These are phyloP conservation scores for Amanita fuliginea DNA, from an alignment of 768 basidiomycete genomes.

Conservation along the genomic window DNA sequence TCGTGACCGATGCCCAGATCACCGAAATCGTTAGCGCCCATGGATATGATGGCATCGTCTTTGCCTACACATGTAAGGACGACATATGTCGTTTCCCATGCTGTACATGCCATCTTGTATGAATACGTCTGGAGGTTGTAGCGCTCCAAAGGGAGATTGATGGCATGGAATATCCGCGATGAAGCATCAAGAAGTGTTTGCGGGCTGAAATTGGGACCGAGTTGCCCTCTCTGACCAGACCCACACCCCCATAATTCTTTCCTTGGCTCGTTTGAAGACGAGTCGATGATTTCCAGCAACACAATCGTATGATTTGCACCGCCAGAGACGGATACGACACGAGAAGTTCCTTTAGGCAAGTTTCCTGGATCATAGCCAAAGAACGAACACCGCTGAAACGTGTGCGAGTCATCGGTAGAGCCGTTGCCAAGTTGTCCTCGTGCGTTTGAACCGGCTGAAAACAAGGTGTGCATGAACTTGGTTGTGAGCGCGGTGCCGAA, in stretches of 20 bases:
- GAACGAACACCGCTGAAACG: constrained; percentile 32
- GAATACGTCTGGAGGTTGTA: constrained; percentile 29
- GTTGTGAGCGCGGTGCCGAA: no score
- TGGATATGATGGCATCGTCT: constrained; percentile 53
- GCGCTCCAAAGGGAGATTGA: constrained; percentile 28
- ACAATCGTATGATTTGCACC: constrained; percentile 77
- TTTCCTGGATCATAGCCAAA: constrained; percentile 14
- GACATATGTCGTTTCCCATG: constrained; percentile 82
- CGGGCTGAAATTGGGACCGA: constrained; percentile 31
- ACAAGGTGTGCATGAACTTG: constrained; percentile 15
- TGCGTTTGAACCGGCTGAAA: constrained; percentile 39
- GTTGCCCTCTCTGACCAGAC: constrained; percentile 59
- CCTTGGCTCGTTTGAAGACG: neutral
- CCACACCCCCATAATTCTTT: constrained; percentile 66
- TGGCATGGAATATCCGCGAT: constrained; percentile 32
- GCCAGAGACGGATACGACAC: constrained; percentile 42
- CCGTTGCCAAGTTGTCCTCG: constrained; percentile 40
- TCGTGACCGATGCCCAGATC: constrained; percentile 51
- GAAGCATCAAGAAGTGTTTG: constrained; percentile 6
- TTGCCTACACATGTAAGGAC: constrained; percentile 35
- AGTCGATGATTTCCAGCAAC: constrained; percentile 30
- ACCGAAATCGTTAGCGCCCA: constrained; percentile 82
- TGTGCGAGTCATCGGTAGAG: constrained; percentile 32
- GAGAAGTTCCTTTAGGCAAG: constrained; percentile 18
- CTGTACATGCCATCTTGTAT: constrained; percentile 42